Conservation (phyloP, 768 basidiomycete genomes). For the Boletus sensibilis region DNA sequence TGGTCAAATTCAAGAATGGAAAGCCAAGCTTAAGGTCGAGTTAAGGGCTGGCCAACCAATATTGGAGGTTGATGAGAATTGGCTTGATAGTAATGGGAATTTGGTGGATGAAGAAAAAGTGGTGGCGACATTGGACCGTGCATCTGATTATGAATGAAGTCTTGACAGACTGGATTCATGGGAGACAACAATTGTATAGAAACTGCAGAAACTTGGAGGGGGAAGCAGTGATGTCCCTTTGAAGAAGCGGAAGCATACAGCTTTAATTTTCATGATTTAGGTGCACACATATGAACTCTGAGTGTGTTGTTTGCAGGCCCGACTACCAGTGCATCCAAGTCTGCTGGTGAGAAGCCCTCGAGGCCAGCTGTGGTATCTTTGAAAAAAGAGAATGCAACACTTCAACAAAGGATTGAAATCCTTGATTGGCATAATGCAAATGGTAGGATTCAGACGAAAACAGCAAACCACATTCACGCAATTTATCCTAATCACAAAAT, state of each 20-base stretch:
- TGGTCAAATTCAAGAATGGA: slow-evolving; percentile 8
- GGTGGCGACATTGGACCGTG: background rate
- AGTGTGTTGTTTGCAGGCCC: too few relatives aligned
- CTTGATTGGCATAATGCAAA: slow-evolving; percentile 17
- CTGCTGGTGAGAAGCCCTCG: too few relatives aligned
- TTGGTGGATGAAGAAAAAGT: background rate
- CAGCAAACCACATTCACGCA: slow-evolving; percentile 30
- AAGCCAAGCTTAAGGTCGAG: slow-evolving; percentile 2
- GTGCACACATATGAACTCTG: too few relatives aligned
- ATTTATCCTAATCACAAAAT: slow-evolving; percentile 36
- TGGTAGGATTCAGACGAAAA: slow-evolving; percentile 30
- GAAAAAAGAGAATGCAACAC: background rate
- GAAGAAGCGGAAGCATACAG: background rate
- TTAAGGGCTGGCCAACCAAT: slow-evolving; percentile 10
- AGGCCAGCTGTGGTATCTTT: too few relatives aligned
- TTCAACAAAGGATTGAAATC: background rate
- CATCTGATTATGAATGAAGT: slow-evolving; percentile 12
- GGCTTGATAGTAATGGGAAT: slow-evolving; percentile 14
- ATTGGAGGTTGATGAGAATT: slow-evolving; percentile 17
- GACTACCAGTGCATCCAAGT: too few relatives aligned
- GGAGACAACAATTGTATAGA: background rate
- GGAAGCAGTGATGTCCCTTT: background rate
- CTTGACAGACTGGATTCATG: background rate
- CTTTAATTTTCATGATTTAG: background rate
- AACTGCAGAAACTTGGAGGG: background rate